Evolutionary conservation across 2,329 filamentous ascomycete genomes (phyloP), one percentile per base, ranked within the genome.

Genomic region (Xylaria sp.): DNA sequence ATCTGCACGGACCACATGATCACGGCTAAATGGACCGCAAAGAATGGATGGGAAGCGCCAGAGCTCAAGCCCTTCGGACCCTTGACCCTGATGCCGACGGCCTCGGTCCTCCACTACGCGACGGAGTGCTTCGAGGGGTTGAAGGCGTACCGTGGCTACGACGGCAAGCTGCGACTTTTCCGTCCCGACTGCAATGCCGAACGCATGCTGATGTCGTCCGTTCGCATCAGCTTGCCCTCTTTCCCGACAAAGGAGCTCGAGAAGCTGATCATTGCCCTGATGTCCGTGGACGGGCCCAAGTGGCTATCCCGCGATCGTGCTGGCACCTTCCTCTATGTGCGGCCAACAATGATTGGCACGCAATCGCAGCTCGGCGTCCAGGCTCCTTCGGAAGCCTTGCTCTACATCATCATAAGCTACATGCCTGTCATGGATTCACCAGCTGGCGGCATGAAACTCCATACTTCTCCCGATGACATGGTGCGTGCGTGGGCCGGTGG

Each of bases 401-500:
- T 97, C n/a, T 96, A 92, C 80, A 87, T 97, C 74, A 91, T 96
- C 65, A 82, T 85, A 60, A 86, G 75, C 62, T 88, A 82, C 75
- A 87, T 89, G 86, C 84, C 86, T 19, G 73, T 77, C 60, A 75
- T 89, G 74, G 84, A 87, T 69, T 67, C 77, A 12, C 79, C 81
- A 4, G 68, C 74, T 0, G 84, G 83, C 35, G 87, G 87, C 67
- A 84, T 96, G 82, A 89, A 86, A 71, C 85, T 96, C 47, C 86
- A 94, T 73, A 94, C 93, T 0, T 91, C 87, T 47, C 85, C 87
- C 58, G 88, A 94, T 68, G 92, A 96, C 76, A 92, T 89, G 82
- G 88, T 96, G 61, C 89, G 94, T 68, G 93, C 94, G 12, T 97
- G 94, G 94, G 92, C 92, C 19, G 94, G 94, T 64, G 94, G 94